These are phyloP conservation scores for Apophysomyces variabilis DNA, from an alignment of 371 early-diverging fungal species.

Conservation along the genomic window DNA sequence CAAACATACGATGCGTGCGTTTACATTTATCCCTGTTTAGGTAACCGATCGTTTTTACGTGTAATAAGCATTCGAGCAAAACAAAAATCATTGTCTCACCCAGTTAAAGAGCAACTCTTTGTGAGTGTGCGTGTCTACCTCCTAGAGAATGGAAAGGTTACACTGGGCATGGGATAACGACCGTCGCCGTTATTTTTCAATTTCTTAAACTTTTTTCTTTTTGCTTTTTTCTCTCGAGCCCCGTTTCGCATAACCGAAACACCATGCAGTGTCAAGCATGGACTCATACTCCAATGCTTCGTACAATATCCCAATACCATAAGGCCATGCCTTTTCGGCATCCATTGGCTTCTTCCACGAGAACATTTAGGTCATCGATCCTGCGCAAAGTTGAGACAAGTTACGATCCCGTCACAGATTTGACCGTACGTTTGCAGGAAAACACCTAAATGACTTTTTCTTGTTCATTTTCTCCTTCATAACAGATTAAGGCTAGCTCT, in stretches of 20 bases:
- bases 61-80: too few species aligned
- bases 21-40: too few species aligned
- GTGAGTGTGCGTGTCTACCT: too few species aligned
- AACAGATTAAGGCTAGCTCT: neutral
- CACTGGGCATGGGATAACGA: too few species aligned
- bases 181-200: too few species aligned
- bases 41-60: too few species aligned
- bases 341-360: neutral
- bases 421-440: constrained; percentile 9
- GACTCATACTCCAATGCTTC: neutral
- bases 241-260: constrained; percentile 8
- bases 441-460: neutral
- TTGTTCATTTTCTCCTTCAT: constrained; percentile 2
- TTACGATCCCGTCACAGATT: constrained; percentile 13
- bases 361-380: neutral
- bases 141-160: too few species aligned
- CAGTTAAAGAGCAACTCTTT: too few species aligned
- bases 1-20: too few species aligned
- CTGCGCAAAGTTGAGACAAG: neutral
- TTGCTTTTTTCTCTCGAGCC: neutral
- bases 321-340: neutral
- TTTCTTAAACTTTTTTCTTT: too few species aligned
- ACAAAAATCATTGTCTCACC: too few species aligned
- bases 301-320: neutral
- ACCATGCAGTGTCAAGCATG: constrained; percentile 5